Conservation (phyloP, 2,329 filamentous ascomycete genomes). For the Metarhizium guizhouense region DNA sequence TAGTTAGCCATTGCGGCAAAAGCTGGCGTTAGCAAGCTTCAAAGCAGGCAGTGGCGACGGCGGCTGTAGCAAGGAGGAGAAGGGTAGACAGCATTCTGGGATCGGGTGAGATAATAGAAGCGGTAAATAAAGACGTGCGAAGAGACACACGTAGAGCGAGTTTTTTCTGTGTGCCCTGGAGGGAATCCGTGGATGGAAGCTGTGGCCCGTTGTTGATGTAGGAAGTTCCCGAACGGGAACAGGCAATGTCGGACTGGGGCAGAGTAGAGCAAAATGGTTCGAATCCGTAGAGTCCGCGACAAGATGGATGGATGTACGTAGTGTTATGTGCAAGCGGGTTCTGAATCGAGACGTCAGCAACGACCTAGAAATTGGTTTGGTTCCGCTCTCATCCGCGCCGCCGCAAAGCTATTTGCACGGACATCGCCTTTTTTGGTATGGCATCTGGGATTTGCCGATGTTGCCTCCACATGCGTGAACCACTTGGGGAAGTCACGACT, state of each 20-base stretch:
- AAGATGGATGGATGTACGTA: background rate
- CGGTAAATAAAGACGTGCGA: background rate
- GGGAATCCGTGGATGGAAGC: background rate
- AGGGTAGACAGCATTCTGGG: constrained; percentile 6
- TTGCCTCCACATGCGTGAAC: background rate
- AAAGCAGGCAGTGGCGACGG: background rate
- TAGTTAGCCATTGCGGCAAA: constrained; percentile 11
- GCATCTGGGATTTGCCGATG: too few species aligned
- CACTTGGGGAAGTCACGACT: too few species aligned
- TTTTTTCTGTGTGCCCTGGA: background rate
- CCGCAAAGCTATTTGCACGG: too few species aligned
- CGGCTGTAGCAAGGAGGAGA: constrained; percentile 1
- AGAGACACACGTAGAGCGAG: background rate
- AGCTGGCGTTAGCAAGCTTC: constrained; percentile 13
- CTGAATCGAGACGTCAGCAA: too few species aligned
- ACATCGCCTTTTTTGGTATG: too few species aligned
- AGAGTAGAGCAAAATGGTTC: background rate
- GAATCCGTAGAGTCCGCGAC: background rate
- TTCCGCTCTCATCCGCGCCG: too few species aligned
- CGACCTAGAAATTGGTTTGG: too few species aligned
- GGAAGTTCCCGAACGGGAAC: background rate
- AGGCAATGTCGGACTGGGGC: background rate
- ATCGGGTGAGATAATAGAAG: background rate
- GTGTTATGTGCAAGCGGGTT: background rate
- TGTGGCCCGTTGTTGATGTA: background rate